Conservation (phyloP, 768 basidiomycete genomes). For the Mycena albidolilacea region DNA sequence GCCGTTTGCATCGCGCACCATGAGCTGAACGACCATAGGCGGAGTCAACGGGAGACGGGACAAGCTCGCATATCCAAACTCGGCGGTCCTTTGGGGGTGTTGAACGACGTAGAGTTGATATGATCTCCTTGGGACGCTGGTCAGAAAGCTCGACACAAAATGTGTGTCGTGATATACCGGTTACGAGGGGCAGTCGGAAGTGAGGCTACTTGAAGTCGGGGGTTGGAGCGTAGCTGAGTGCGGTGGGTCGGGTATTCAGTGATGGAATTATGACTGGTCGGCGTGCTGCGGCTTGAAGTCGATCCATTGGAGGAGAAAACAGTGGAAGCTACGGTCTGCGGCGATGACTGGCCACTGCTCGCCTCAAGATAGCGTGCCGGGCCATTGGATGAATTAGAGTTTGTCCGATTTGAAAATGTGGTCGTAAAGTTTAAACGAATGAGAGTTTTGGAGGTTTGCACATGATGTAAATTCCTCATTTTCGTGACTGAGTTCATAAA, state of each 20-base stretch:
- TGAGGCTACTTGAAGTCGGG: slow-evolving; percentile 72
- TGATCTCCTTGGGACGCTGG: slow-evolving; percentile 49
- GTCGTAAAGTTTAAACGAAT: slow-evolving; percentile 40
- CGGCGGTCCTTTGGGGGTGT: slow-evolving; percentile 86
- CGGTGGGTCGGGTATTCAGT: slow-evolving; percentile 55
- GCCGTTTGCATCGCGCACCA: slow-evolving; percentile 79
- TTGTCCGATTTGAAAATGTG: slow-evolving; percentile 20
- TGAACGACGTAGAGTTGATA: slow-evolving; percentile 91
- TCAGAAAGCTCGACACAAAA: slow-evolving; percentile 15
- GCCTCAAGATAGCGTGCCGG: slow-evolving; percentile 32
- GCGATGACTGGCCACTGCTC: slow-evolving; percentile 65
- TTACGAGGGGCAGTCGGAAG: slow-evolving; percentile 68
- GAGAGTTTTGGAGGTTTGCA: slow-evolving; percentile 36
- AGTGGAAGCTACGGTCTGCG: slow-evolving; percentile 60
- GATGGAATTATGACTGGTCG: slow-evolving; percentile 59
- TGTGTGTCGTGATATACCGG: slow-evolving; percentile 57
- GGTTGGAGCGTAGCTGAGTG: slow-evolving; percentile 53
- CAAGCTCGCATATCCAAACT: slow-evolving; percentile 81
- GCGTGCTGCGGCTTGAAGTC: slow-evolving; percentile 58
- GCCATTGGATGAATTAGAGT: slow-evolving; percentile 17
- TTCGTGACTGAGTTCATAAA: slow-evolving; percentile 38
- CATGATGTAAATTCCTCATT: slow-evolving; percentile 37
- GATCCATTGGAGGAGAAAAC: slow-evolving; percentile 56
- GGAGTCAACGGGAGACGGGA: slow-evolving; percentile 90
- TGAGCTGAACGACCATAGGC: slow-evolving; percentile 85